phyloP scores from a whole-genome alignment of 208 protist species.

The Phytomonas sp. region DNA sequence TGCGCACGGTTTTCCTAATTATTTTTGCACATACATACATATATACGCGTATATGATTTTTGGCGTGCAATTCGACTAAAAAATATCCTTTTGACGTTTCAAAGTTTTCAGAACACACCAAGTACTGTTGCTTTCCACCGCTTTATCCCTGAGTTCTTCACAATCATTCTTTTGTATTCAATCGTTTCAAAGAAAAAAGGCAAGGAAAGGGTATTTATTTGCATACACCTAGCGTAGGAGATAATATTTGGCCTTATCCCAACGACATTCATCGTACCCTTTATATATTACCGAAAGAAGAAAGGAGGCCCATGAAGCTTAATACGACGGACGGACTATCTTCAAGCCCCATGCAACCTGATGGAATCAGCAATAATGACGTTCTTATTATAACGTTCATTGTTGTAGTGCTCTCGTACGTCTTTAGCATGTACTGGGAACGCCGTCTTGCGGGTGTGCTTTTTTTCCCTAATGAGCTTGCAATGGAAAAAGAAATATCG shows the following conservation, averaged over 20 bases:
- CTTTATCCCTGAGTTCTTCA: background rate
- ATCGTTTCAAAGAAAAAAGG: background rate
- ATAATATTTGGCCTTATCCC: background rate
- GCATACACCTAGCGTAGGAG: background rate
- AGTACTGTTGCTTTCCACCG: background rate
- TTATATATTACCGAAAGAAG: background rate
- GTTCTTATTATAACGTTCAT: constrained; percentile 23
- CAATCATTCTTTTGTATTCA: background rate
- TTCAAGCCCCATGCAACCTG: background rate
- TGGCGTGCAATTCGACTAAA: background rate
- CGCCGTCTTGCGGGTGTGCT: constrained; percentile 19
- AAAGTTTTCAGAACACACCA: background rate
- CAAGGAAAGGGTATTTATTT: background rate
- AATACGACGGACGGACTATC: background rate
- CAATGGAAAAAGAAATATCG: constrained; percentile 27
- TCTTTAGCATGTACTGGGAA: constrained; percentile 32
- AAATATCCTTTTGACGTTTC: background rate
- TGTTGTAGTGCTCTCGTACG: constrained; percentile 23
- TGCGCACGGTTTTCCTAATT: background rate
- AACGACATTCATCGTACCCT: background rate
- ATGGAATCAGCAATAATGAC: constrained; percentile 7
- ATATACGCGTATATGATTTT: background rate
- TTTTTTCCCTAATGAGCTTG: constrained; percentile 33
- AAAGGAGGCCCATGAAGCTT: background rate
- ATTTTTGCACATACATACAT: background rate